Evolutionary conservation across 805 yeast species (phyloP).

Genomic region (Candida tibetensis): DNA sequence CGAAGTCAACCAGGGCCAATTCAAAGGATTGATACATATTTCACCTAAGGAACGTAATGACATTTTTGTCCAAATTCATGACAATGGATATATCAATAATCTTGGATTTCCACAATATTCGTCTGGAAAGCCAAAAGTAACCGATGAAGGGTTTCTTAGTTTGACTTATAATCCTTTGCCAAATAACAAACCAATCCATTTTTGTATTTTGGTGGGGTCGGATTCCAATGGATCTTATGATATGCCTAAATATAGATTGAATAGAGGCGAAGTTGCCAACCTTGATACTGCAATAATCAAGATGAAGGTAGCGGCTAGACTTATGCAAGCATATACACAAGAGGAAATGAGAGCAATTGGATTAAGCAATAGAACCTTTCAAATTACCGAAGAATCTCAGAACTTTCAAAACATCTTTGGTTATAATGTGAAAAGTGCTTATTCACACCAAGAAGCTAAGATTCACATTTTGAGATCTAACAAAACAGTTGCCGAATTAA

Average conservation of each 20-base stretch:
- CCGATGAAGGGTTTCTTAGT: conserved; percentile 23
- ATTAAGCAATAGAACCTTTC: conserved; percentile 74
- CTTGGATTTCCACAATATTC: conserved; percentile 24
- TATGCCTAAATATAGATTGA: conserved; percentile 51
- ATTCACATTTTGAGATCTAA: conserved; percentile 74
- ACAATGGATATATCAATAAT: conserved; percentile 32
- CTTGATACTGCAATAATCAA: conserved; percentile 70
- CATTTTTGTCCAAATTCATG: conserved; percentile 49
- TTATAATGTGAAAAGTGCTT: conserved; percentile 46
- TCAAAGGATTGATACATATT: conserved; percentile 73
- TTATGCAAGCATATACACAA: conserved; percentile 88
- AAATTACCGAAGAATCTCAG: conserved; percentile 58
- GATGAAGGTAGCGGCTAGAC: conserved; percentile 74
- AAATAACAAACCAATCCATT: conserved; percentile 74
- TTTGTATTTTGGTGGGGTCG: conserved; percentile 70
- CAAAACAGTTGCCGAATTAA: conserved; percentile 64
- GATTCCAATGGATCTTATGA: conserved; percentile 76
- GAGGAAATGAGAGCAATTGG: conserved; percentile 84
- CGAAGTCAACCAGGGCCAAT: conserved; percentile 66
- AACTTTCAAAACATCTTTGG: conserved; percentile 32
- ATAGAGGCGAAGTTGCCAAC: conserved; percentile 58
- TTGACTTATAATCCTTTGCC: conserved; percentile 45
- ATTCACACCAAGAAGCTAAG: conserved; percentile 59
- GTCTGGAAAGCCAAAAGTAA: conserved; percentile 13
- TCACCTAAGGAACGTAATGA: conserved; percentile 61